Evolutionary conservation across 2,329 filamentous ascomycete genomes (phyloP), one percentile per base, ranked within the genome.

Genomic region (Nigrospora sphaerica): DNA sequence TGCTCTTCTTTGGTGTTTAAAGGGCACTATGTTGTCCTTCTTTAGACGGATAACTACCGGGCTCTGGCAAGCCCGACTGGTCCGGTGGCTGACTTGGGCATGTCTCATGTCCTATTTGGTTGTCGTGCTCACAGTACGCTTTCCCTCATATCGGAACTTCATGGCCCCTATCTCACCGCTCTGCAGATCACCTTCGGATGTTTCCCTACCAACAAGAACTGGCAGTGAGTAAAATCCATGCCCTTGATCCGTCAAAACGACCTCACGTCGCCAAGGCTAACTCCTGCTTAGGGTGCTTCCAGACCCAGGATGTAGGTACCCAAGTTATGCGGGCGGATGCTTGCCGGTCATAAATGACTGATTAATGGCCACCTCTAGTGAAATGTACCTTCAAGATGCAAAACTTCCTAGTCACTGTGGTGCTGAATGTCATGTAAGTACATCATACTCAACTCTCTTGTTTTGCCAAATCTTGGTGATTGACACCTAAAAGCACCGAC

Each of bases 1-100:
- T 7, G 64, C 63, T 4, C 52, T 72, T 14, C 70, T 72, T 16
- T 72, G 57, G 57, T 47, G 51, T 3, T 23, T 61, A 6, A 61
- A 61, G 46, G 57, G 59, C 35, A 52, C 50, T 7, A 53, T 59
- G 0, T 41, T 61, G 2, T 58, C 55, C 48, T 61, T 61, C 42
- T 61, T 59, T 31, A 53, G 50, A 13, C 55, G 58, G 6, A 46
- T 61, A 1, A 58, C 56, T 1, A 44, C 56, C 1, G 48, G 56
- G 28, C 23, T 50, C 5, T 60, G 58, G 57, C 49, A 52, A 17
- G 51, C 60, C 13, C 47, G 50, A 7, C 57, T 54, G 0, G 44
- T 60, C 0, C 57, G 57, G 1, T 49, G 57, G 40, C 65, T 52
- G 12, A 12, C 34, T 18, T 28, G 23, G 23, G 23, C 7, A 5